Percentiles rank a stretch among this genome's conserved stretches.
Evolutionary conservation across 2,329 filamentous ascomycete species (phyloP).

Genomic region (Zasmidium citrigriseum): DNA sequence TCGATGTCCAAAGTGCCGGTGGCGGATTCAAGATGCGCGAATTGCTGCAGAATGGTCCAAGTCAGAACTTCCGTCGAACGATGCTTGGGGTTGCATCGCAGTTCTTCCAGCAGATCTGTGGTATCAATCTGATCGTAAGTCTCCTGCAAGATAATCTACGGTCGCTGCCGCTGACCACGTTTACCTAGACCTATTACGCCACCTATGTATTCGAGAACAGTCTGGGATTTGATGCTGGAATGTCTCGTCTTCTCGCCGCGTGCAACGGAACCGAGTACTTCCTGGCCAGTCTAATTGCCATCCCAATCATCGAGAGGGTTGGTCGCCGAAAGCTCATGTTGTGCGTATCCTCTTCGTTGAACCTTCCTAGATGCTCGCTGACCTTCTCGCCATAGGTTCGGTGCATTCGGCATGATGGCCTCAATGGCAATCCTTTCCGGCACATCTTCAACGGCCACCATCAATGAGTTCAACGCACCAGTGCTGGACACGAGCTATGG

Average conservation of each 20-base stretch:
- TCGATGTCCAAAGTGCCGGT: conserved; percentile 9
- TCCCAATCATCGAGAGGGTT: conserved; percentile 66
- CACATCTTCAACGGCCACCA: conserved; percentile 39
- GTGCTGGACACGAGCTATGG: neutral
- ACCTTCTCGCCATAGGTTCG: too few relatives aligned
- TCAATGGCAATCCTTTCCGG: conserved; percentile 53
- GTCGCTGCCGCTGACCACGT: too few relatives aligned
- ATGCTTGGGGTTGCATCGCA: conserved; percentile 60
- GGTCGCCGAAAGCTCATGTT: conserved; percentile 48
- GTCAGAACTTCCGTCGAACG: conserved; percentile 66
- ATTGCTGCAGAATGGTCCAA: conserved; percentile 62
- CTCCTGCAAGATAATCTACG: too few relatives aligned
- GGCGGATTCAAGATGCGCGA: conserved; percentile 28
- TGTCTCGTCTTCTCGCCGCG: conserved; percentile 47
- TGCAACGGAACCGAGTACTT: conserved; percentile 57
- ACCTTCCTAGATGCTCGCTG: too few relatives aligned
- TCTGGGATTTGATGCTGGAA: neutral
- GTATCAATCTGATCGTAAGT: conserved; percentile 45
- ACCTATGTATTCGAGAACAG: conserved; percentile 35
- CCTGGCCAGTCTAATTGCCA: conserved; percentile 53
- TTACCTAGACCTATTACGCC: conserved; percentile 43
- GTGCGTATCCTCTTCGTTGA: too few relatives aligned
- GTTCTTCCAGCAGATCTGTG: conserved; percentile 62
- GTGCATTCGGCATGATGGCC: conserved; percentile 53
- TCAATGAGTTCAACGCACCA: conserved; percentile 20